A percentile compares a stretch with the other conserved stretches of the same genome.
These are phyloP conservation scores for Eremomyces bilateralis DNA, from an alignment of 495 filamentous ascomycete species.

Conservation along the genomic window DNA sequence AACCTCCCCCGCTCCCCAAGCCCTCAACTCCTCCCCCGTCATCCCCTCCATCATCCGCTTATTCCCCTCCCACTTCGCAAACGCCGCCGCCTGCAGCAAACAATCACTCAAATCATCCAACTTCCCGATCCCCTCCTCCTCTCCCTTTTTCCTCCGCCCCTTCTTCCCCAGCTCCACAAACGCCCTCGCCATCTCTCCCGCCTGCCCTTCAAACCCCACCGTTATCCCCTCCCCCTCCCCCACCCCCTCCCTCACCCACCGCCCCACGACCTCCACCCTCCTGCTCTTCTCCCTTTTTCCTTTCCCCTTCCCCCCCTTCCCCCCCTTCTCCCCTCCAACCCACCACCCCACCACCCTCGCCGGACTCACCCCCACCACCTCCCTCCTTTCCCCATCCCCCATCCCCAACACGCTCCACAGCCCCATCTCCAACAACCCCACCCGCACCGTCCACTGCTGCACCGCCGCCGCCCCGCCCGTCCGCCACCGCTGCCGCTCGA, in stretches of 20 bases:
- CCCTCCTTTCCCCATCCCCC: not conserved
- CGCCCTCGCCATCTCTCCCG: slow-evolving; percentile 19
- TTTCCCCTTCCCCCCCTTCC: slow-evolving; percentile 11
- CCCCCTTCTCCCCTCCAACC: slow-evolving; percentile 9
- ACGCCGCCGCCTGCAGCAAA: slow-evolving; percentile 67
- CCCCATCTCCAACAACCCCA: slow-evolving; percentile 82
- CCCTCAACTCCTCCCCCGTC: slow-evolving; percentile 3
- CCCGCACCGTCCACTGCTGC: slow-evolving; percentile 74
- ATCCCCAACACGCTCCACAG: slow-evolving; percentile 45
- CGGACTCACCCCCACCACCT: slow-evolving; percentile 14
- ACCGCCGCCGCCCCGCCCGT: slow-evolving; percentile 39
- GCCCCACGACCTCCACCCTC: slow-evolving; percentile 37
- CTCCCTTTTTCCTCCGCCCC: slow-evolving; percentile 6
- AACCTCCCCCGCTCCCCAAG: too few species aligned
- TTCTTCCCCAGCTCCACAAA: slow-evolving; percentile 26
- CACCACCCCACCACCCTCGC: slow-evolving; percentile 18
- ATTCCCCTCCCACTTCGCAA: slow-evolving; percentile 67
- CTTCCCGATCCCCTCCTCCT: slow-evolving; percentile 27
- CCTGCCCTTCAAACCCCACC: slow-evolving; percentile 9
- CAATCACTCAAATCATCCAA: slow-evolving; percentile 85
- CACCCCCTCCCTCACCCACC: slow-evolving; percentile 20
- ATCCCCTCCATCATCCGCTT: slow-evolving; percentile 23
- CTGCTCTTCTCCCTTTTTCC: slow-evolving; percentile 42
- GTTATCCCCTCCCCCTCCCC: slow-evolving; percentile 4
- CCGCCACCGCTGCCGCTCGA: slow-evolving; percentile 80